Conservation (phyloP, 768 basidiomycete species). For the Chlorophyllum brunneum region DNA sequence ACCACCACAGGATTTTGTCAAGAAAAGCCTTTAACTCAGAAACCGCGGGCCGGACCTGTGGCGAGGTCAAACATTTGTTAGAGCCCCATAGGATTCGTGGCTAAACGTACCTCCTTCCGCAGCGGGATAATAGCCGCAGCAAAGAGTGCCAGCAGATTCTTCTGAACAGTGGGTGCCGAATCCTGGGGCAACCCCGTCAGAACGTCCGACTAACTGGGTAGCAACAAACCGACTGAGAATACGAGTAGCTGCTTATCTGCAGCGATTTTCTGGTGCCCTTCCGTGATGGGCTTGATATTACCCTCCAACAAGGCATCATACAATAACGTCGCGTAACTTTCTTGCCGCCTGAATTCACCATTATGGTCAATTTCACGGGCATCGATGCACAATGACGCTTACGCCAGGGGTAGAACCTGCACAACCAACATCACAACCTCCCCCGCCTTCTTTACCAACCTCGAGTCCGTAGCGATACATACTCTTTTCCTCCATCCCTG, state of each 20-base stretch:
- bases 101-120: constrained; percentile 57
- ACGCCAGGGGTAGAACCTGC: constrained; percentile 64
- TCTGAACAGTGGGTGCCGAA: constrained; percentile 42
- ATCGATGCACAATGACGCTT: constrained; percentile 28
- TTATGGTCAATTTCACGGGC: constrained; percentile 6
- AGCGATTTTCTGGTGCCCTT: constrained; percentile 52
- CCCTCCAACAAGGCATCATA: constrained; percentile 57
- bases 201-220: constrained; percentile 5
- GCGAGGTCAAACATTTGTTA: background rate
- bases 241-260: constrained; percentile 16
- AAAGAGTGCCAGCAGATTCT: constrained; percentile 64
- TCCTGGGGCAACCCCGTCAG: constrained; percentile 30
- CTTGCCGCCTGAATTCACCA: constrained; percentile 52
- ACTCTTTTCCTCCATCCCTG: constrained; percentile 62
- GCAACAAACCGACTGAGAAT: constrained; percentile 6
- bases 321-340: constrained; percentile 45
- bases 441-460: constrained; percentile 60
- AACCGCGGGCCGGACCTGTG: constrained; percentile 51
- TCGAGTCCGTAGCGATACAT: constrained; percentile 36
- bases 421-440: constrained; percentile 66
- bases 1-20: constrained; percentile 56
- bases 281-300: constrained; percentile 44
- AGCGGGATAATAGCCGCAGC: constrained; percentile 62
- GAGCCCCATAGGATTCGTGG: background rate
- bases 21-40: constrained; percentile 48